These are phyloP conservation scores for Psilocybe mexicana DNA, from an alignment of 1,284 basidiomycete genomes.

Conservation along the genomic window DNA sequence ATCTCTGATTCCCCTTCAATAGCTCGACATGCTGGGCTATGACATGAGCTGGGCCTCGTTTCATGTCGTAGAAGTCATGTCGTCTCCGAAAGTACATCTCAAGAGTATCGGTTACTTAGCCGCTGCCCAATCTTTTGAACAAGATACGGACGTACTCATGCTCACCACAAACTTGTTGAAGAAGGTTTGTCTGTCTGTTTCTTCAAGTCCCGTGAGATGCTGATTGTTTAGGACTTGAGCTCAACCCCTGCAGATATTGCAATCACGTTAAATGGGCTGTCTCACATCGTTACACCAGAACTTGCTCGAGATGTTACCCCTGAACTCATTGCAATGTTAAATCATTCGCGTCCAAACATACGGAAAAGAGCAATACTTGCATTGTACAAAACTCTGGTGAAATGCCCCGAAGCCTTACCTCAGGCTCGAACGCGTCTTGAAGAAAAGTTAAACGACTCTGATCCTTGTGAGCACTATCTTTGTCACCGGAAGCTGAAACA, in stretches of 20 bases:
- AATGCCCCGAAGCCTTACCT: conserved; percentile 76
- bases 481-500: background rate
- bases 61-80: conserved; percentile 98
- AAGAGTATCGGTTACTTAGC: conserved; percentile 97
- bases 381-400: conserved; percentile 75
- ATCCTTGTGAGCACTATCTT: conserved; percentile 57
- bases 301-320: conserved; percentile 87
- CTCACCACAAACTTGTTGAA: conserved; percentile 97
- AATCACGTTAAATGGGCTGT: conserved; percentile 84
- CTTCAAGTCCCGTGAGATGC: conserved; percentile 13
- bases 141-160: conserved; percentile 97
- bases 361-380: conserved; percentile 88
- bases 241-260: conserved; percentile 78
- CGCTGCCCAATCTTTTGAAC: conserved; percentile 88
- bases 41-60: conserved; percentile 92
- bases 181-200: conserved; percentile 66
- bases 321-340: conserved; percentile 87
- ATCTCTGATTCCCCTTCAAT: conserved; percentile 16
- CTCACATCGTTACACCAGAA: conserved; percentile 87
- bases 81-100: conserved; percentile 85
- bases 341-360: conserved; percentile 86
- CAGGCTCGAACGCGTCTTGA: conserved; percentile 73
- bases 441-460: conserved; percentile 86
- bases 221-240: conserved; percentile 70
- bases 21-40: conserved; percentile 94